Conservation (phyloP, 1,139 yeast genomes). For the Torulaspora pretoriensis region DNA sequence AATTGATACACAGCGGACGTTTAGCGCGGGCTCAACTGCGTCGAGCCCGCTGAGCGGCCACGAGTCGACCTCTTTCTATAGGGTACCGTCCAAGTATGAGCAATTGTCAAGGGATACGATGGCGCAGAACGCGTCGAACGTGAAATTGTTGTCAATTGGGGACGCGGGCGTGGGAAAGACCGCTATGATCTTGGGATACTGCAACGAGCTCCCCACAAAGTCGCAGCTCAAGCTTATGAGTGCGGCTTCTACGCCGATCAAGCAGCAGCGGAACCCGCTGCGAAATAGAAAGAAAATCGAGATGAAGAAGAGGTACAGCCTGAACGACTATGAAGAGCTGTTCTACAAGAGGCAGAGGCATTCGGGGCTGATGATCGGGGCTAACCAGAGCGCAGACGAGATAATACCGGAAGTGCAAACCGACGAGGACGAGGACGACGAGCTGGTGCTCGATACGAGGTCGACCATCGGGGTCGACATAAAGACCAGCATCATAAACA, state of each 20-base stretch:
- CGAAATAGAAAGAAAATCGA: constrained; percentile 16
- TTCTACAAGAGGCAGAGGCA: constrained; percentile 16
- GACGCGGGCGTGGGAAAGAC: constrained; percentile 45
- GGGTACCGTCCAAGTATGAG: constrained; percentile 9
- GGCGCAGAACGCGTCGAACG: constrained; percentile 28
- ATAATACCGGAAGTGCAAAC: constrained; percentile 9
- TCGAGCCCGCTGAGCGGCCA: constrained; percentile 12
- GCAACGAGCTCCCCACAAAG: constrained; percentile 36
- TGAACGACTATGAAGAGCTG: constrained; percentile 34
- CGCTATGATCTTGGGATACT: constrained; percentile 41
- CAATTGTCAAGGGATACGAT: constrained; percentile 14
- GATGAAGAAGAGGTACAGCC: constrained; percentile 32
- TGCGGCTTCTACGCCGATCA: constrained; percentile 14
- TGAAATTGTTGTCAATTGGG: constrained; percentile 40
- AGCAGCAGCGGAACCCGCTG: constrained; percentile 7
- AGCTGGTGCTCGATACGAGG: constrained; percentile 33
- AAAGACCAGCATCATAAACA: constrained; percentile 55
- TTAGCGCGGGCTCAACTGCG: constrained; percentile 9
- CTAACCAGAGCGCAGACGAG: constrained; percentile 8
- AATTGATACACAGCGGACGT: constrained; percentile 1
- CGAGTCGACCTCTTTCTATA: constrained; percentile 11
- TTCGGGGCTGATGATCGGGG: constrained; percentile 5
- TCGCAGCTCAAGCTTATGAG: constrained; percentile 22
- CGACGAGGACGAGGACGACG: constrained; percentile 20
- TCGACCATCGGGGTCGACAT: constrained; percentile 64